Base-by-base conservation (phyloP, 1,284 basidiomycete species). In the Macrocybe sp. region DNA sequence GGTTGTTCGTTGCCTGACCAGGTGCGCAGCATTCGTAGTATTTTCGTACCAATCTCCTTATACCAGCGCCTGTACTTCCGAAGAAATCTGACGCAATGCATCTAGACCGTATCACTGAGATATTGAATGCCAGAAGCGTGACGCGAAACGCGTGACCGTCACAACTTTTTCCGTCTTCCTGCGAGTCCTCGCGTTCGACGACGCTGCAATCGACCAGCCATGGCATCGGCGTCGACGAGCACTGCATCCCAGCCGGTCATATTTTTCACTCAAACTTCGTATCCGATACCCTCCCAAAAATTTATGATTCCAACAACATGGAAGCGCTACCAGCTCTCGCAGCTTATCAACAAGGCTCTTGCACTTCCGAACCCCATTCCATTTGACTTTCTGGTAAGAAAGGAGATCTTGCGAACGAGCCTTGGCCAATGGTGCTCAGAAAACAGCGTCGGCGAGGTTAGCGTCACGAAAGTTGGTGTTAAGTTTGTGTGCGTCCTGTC, bases 291-390 rank as follows among this genome's bases (percentile, higher is more conserved):
- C 0, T 75, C 84, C 1, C 89, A 93, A 63, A 95, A 93, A 60
- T 98, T 95, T 65, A 88, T 98, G 81, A 89, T 99, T 22, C 96
- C 96, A 0, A 74, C 84, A 1, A 75, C 82, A 64, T 99, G 95
- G 95, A 82, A 80, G 48, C 85, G 95, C 11, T 97, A 90, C 64
- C 96, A 98, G 62, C 86, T 99, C n/a, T 98, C 95, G 0, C 94
- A 97, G 55, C 84, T 98, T 41, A 86, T 99, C 56, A 99, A 99
- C 74, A 96, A 97, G 62, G 90, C 96, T 1, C 75, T 99, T 11
- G 77, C 79, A 1, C 78, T 92, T 8, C 60, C 76, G 0, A 76
- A 79, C 44, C 83, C 91, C 0, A 75, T 97, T 1, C 96, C 95
- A 0, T 98, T 98, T 60, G 96, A 99, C 67, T 99, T 98, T 66